Evolutionary conservation across 1,284 basidiomycete species (phyloP).

Genomic region (Trametes polyzona): DNA sequence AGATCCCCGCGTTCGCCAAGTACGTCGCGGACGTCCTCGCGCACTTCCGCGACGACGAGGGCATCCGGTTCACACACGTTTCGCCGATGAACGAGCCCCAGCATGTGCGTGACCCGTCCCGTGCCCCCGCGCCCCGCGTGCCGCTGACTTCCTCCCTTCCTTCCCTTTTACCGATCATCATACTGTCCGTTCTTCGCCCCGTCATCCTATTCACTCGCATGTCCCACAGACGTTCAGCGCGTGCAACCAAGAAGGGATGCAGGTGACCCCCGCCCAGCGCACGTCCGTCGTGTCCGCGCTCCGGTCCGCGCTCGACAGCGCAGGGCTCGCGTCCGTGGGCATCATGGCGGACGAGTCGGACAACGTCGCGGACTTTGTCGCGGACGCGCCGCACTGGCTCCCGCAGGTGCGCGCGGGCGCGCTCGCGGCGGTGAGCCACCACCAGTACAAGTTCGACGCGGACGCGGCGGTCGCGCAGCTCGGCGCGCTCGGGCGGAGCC

Average conservation of each 20-base stretch:
- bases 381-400: constrained; percentile 33
- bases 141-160: background rate
- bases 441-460: constrained; percentile 31
- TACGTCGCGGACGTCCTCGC: constrained; percentile 34
- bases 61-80: constrained; percentile 32
- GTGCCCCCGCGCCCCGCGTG: background rate
- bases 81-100: constrained; percentile 34
- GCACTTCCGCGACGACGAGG: constrained; percentile 31
- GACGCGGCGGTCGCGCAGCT: constrained; percentile 23
- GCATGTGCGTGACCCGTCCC: constrained; percentile 7
- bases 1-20: constrained; percentile 31
- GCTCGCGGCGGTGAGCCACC: constrained; percentile 31
- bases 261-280: constrained; percentile 33
- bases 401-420: constrained; percentile 23
- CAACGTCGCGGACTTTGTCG: constrained; percentile 23
- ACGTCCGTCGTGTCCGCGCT: constrained; percentile 31
- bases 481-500: constrained; percentile 21
- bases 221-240: constrained; percentile 10
- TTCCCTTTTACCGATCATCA: too few species aligned
- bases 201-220: too few species aligned
- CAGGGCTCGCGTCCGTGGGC: constrained; percentile 14
- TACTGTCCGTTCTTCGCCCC: too few species aligned
- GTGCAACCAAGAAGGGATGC: constrained; percentile 39
- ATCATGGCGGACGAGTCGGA: constrained; percentile 34
- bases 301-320: constrained; percentile 24